Evolutionary conservation across 2,329 filamentous ascomycete species (phyloP).

Genomic region (Monosporascus cannonballus): DNA sequence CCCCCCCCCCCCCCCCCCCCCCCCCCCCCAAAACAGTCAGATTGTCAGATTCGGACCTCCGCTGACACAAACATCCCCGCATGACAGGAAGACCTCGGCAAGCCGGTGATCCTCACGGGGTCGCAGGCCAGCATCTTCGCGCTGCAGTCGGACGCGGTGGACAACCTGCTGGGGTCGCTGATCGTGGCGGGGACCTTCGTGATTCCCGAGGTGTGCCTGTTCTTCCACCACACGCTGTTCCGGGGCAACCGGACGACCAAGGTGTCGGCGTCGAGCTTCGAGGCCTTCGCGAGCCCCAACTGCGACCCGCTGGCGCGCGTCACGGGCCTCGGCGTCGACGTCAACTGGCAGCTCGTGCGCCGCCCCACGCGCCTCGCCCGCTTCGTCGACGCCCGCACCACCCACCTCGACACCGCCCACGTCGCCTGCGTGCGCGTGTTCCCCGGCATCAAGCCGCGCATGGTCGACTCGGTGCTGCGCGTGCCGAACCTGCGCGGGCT

Average conservation of each 20-base stretch:
- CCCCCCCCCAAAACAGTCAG: too few species aligned
- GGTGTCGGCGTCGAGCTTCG: conserved; percentile 77
- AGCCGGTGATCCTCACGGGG: conserved; percentile 82
- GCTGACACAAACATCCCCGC: not conserved
- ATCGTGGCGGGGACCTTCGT: conserved; percentile 89
- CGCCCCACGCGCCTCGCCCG: conserved; percentile 68
- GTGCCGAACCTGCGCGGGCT: conserved; percentile 73
- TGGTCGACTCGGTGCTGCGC: conserved; percentile 78
- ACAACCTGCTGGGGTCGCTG: conserved; percentile 81
- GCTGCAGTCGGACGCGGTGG: conserved; percentile 83
- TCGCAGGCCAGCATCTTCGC: conserved; percentile 83
- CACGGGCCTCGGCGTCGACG: conserved; percentile 72
- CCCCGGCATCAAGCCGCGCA: conserved; percentile 87
- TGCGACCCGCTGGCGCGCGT: conserved; percentile 74
- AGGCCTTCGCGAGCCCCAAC: conserved; percentile 87
- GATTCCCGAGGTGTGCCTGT: conserved; percentile 87
- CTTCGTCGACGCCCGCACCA: conserved; percentile 58
- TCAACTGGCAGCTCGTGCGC: conserved; percentile 73
- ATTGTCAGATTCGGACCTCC: not conserved
- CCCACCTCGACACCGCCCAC: conserved; percentile 75
- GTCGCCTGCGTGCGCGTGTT: conserved; percentile 87
- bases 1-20: too few species aligned
- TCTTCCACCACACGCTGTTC: conserved; percentile 89
- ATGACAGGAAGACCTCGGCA: conserved; percentile 61
- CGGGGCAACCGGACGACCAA: conserved; percentile 86